These are phyloP conservation scores for Mentha longifolia DNA, from an alignment of 257 asterid species.

Conservation along the genomic window DNA sequence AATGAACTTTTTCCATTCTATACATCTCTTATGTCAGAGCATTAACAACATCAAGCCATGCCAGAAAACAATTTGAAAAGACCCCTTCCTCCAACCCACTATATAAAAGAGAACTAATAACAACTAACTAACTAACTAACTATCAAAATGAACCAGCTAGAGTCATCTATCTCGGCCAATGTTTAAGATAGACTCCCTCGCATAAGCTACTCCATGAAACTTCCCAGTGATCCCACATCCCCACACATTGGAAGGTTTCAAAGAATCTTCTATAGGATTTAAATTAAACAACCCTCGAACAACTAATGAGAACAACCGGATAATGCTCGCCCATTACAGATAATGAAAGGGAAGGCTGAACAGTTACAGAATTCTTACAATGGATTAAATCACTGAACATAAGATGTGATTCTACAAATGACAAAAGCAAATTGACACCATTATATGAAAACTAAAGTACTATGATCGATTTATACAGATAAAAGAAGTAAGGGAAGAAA, in stretches of 20 bases:
- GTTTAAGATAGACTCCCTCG: not conserved
- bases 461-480: not conserved
- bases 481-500: not conserved
- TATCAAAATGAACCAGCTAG: not conserved
- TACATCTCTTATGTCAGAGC: not conserved
- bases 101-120: not conserved
- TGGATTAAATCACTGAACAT: not conserved
- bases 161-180: not conserved
- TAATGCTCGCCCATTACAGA: not conserved
- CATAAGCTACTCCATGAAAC: not conserved
- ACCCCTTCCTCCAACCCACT: not conserved
- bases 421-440: slow-evolving; percentile 12
- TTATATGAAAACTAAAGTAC: not conserved
- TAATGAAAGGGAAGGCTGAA: not conserved
- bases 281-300: not conserved
- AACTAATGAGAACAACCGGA: not conserved
- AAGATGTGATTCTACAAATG: not conserved
- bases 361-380: not conserved
- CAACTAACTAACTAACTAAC: not conserved
- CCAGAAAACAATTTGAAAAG: not conserved
- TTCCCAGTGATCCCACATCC: not conserved
- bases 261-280: not conserved
- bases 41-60: not conserved
- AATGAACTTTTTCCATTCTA: not conserved
- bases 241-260: not conserved